A percentile compares a stretch with the other conserved stretches of the same genome.
Evolutionary conservation across 1,139 yeast species (phyloP).

Genomic region (Yamadazyma sp.): DNA sequence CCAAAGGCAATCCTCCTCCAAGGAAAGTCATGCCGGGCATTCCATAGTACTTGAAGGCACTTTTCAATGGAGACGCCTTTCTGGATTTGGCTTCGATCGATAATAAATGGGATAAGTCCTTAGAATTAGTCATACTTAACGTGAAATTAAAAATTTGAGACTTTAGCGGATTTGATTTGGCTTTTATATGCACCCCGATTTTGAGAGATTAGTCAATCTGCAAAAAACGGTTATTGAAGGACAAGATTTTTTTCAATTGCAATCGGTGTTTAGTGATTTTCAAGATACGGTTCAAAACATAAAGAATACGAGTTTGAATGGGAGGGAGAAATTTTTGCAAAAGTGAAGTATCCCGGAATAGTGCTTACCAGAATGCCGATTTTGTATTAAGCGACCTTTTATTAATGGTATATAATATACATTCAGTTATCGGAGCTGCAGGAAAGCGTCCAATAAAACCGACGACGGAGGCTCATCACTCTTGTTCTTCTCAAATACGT

Average conservation of each 20-base stretch:
- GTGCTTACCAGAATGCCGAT: too few species aligned
- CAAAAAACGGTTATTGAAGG: background rate
- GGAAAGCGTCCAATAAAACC: conserved; percentile 74
- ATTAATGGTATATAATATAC: background rate
- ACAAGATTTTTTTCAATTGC: too few species aligned
- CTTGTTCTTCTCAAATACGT: conserved; percentile 76
- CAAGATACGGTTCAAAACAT: too few species aligned
- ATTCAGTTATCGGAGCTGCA: conserved; percentile 58
- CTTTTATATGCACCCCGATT: background rate
- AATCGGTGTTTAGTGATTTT: too few species aligned
- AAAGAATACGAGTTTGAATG: too few species aligned
- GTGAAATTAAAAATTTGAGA: background rate
- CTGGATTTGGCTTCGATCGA: conserved; percentile 81
- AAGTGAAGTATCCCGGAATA: background rate
- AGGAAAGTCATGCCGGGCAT: conserved; percentile 80
- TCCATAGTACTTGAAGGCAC: conserved; percentile 73
- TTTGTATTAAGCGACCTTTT: too few species aligned
- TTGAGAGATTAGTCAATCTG: background rate
- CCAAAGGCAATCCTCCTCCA: conserved; percentile 93
- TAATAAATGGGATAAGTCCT: conserved; percentile 68
- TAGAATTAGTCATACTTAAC: background rate
- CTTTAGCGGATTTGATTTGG: background rate
- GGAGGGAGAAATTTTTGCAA: too few species aligned
- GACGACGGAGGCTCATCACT: conserved; percentile 58
- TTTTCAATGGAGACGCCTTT: conserved; percentile 76